phyloP scores from a whole-genome alignment of 345 rosid species.

The Raphanus sativus region DNA sequence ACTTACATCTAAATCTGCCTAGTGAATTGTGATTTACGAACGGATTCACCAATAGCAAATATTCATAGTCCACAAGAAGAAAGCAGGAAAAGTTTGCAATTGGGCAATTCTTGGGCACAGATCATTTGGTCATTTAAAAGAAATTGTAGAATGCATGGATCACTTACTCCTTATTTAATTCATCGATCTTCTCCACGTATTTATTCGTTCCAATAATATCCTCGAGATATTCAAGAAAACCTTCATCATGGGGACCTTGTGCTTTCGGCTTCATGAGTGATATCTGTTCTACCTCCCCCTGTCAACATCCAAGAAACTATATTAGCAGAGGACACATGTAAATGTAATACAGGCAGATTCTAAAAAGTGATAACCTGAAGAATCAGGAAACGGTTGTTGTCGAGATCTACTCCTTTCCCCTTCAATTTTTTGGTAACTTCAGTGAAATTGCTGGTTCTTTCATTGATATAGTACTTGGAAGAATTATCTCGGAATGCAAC shows the following conservation, averaged over 20 bases:
- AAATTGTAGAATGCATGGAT: slow-evolving; percentile 6
- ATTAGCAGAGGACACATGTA: background rate
- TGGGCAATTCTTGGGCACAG: background rate
- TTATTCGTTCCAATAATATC: slow-evolving; percentile 94
- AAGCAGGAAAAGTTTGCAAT: slow-evolving; percentile 5
- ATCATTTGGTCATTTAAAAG: background rate
- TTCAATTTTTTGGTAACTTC: slow-evolving; percentile 88
- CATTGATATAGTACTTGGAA: slow-evolving; percentile 87
- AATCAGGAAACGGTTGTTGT: slow-evolving; percentile 96
- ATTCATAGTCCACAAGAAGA: slow-evolving; percentile 16
- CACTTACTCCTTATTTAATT: slow-evolving; percentile 75
- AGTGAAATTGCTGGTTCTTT: slow-evolving; percentile 81
- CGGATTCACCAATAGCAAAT: slow-evolving; percentile 9
- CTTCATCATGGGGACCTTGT: slow-evolving; percentile 98
- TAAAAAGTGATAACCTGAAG: slow-evolving; percentile 65
- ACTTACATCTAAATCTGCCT: slow-evolving; percentile 20
- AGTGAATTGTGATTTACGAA: background rate
- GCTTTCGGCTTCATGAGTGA: slow-evolving; percentile 97
- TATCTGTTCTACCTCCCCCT: slow-evolving; percentile 99
- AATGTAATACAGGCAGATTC: background rate
- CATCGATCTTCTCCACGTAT: slow-evolving; percentile 91
- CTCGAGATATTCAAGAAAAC: slow-evolving; percentile 94
- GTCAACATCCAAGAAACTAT: slow-evolving; percentile 31
- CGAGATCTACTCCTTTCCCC: slow-evolving; percentile 96
- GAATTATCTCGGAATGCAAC: slow-evolving; percentile 94